Conservation (phyloP, 192 early-diverging fungal species). For the Coemansia sp. region DNA sequence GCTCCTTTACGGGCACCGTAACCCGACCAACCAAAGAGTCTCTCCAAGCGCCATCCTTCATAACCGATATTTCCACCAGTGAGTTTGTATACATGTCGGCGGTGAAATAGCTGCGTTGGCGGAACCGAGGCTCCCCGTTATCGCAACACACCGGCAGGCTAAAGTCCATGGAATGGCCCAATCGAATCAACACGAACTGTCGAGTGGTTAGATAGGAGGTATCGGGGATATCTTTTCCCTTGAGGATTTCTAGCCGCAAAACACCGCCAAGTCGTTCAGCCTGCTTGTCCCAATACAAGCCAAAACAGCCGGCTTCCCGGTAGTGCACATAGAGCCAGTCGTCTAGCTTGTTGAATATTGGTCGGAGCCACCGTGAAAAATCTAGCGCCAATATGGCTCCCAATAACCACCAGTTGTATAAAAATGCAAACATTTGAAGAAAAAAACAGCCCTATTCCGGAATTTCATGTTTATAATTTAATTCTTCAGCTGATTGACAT, state of each 20-base stretch:
- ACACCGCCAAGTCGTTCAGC: constrained; percentile 1
- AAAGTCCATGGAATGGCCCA: constrained; percentile 10
- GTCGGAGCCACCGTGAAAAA: constrained; percentile 18
- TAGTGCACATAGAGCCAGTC: constrained; percentile 18
- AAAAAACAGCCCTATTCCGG: too few relatives aligned
- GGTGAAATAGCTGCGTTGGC: constrained; percentile 28
- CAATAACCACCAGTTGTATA: constrained; percentile 16
- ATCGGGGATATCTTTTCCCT: constrained; percentile 28
- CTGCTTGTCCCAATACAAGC: constrained; percentile 7
- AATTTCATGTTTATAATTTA: too few relatives aligned
- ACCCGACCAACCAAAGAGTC: constrained; percentile 31
- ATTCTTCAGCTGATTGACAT: background rate
- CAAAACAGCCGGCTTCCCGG: constrained; percentile 22
- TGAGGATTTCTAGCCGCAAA: constrained; percentile 19
- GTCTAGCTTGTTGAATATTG: constrained; percentile 29
- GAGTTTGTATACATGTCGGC: constrained; percentile 17
- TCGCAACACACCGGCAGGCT: constrained; percentile 18
- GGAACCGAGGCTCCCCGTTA: constrained; percentile 23
- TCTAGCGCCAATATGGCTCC: constrained; percentile 7
- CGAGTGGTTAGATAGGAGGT: background rate
- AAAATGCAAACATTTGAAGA: constrained; percentile 22
- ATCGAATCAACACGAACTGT: constrained; percentile 26
- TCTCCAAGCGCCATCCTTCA: constrained; percentile 22
- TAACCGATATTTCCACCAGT: constrained; percentile 25
- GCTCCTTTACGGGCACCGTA: constrained; percentile 28